Evolutionary conservation across 2,329 filamentous ascomycete genomes (phyloP).

Genomic region (Diatrype stigma): DNA sequence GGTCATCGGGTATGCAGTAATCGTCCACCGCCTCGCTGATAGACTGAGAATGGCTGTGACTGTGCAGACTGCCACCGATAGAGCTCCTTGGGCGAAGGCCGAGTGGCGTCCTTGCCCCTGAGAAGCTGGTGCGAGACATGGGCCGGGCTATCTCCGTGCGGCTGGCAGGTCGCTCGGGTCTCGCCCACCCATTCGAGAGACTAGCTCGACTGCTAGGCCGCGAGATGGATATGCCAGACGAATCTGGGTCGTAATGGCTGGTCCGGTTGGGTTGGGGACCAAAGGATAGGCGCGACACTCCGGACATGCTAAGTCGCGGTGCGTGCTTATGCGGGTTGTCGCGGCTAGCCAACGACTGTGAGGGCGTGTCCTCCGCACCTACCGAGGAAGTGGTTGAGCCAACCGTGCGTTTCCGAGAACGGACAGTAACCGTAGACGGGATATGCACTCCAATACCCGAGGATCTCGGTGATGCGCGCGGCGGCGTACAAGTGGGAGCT

Average conservation of each 20-base stretch:
- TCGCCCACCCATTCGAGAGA: constrained; percentile 33
- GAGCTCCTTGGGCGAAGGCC: constrained; percentile 67
- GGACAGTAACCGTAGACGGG: constrained; percentile 58
- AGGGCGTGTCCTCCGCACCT: constrained; percentile 46
- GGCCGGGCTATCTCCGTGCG: constrained; percentile 57
- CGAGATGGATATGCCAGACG: constrained; percentile 42
- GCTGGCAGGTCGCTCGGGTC: constrained; percentile 49
- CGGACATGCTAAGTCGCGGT: constrained; percentile 56
- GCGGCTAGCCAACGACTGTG: constrained; percentile 40
- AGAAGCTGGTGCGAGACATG: constrained; percentile 60
- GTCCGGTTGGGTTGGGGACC: constrained; percentile 54
- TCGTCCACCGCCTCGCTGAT: constrained; percentile 53
- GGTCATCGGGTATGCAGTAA: constrained; percentile 46
- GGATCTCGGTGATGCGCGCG: constrained; percentile 70
- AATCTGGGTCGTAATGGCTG: constrained; percentile 39
- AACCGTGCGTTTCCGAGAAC: constrained; percentile 64
- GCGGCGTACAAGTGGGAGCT: constrained; percentile 72
- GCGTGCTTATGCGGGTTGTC: constrained; percentile 42
- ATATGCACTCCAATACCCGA: constrained; percentile 38
- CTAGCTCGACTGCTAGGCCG: constrained; percentile 73
- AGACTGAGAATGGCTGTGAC: constrained; percentile 54
- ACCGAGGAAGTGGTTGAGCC: constrained; percentile 51
- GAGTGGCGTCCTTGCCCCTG: constrained; percentile 59
- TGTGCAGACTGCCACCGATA: constrained; percentile 59
- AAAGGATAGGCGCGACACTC: constrained; percentile 60